phyloP scores from a whole-genome alignment of 768 basidiomycete genomes.

The Psilocybe cyanescens region DNA sequence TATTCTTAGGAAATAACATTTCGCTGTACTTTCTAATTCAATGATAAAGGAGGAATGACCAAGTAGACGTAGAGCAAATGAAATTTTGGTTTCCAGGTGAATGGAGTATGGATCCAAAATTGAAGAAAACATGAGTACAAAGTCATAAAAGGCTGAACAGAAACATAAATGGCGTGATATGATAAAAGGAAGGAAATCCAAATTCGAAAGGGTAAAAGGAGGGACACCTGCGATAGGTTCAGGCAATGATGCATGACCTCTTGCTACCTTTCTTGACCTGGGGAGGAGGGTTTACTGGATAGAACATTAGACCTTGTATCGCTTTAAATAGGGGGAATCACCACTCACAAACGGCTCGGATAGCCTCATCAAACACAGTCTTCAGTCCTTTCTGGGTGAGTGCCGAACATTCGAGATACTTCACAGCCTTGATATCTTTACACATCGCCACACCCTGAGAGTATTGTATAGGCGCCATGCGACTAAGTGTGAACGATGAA shows the following conservation, averaged over 20 bases:
- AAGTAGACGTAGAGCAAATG: slow-evolving; percentile 14
- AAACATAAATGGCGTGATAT: slow-evolving; percentile 62
- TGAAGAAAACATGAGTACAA: slow-evolving; percentile 46
- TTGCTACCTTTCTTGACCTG: slow-evolving; percentile 57
- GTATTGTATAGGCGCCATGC: slow-evolving; percentile 95
- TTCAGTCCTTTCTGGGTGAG: slow-evolving; percentile 98
- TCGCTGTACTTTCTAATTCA: slow-evolving; percentile 22
- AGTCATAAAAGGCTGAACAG: slow-evolving; percentile 65
- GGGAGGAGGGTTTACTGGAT: slow-evolving; percentile 75
- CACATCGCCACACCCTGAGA: slow-evolving; percentile 89
- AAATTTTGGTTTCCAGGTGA: slow-evolving; percentile 23
- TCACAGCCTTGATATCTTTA: slow-evolving; percentile 94
- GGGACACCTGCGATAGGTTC: slow-evolving; percentile 29
- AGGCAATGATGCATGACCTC: slow-evolving; percentile 75
- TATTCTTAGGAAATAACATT: slow-evolving; percentile 11
- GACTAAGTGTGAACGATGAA: slow-evolving; percentile 44
- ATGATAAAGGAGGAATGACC: slow-evolving; percentile 16
- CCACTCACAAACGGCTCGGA: slow-evolving; percentile 89
- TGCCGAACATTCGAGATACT: slow-evolving; percentile 95
- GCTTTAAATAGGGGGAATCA: background rate
- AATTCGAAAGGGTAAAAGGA: slow-evolving; percentile 23
- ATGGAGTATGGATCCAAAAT: slow-evolving; percentile 28
- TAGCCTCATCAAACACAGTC: slow-evolving; percentile 99
- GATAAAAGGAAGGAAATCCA: slow-evolving; percentile 26
- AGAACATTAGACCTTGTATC: background rate